Conservation (phyloP, 495 filamentous ascomycete species). For the Terfezia boudieri region DNA sequence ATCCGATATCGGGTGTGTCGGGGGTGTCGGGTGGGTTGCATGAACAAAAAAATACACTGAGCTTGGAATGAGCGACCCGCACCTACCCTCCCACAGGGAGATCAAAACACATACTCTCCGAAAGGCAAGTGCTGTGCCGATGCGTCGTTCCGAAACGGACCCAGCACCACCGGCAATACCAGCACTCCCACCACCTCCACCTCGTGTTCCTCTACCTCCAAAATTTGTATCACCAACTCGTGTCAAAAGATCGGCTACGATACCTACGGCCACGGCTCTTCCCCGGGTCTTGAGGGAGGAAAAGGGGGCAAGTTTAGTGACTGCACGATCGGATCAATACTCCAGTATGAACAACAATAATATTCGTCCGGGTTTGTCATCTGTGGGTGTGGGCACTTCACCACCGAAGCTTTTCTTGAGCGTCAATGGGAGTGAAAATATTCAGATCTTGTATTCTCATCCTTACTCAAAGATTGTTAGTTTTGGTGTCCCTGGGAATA, state of each 20-base stretch:
- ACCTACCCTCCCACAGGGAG: background rate
- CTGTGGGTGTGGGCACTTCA: background rate
- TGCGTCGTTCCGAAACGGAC: no score
- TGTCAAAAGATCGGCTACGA: constrained; percentile 2
- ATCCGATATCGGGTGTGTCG: no score
- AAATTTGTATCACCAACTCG: background rate
- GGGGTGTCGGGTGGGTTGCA: no score
- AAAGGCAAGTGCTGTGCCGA: no score
- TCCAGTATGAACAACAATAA: background rate
- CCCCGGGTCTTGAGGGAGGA: constrained; percentile 3
- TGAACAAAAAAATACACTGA: no score
- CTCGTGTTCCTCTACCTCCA: background rate
- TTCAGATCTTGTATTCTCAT: constrained; percentile 16
- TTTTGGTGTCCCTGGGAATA: constrained; percentile 4
- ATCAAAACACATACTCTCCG: no score
- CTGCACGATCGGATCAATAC: constrained; percentile 4
- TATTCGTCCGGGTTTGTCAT: background rate
- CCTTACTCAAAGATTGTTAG: constrained; percentile 13
- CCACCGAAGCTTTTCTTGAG: background rate
- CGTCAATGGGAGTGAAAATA: constrained; percentile 10
- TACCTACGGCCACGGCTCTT: constrained; percentile 7
- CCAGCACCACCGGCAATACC: background rate
- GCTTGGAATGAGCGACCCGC: background rate
- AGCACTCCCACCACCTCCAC: background rate
- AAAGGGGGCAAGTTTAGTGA: background rate